phyloP scores from a whole-genome alignment of 257 asterid genomes.

The Solanum sejunctum region DNA sequence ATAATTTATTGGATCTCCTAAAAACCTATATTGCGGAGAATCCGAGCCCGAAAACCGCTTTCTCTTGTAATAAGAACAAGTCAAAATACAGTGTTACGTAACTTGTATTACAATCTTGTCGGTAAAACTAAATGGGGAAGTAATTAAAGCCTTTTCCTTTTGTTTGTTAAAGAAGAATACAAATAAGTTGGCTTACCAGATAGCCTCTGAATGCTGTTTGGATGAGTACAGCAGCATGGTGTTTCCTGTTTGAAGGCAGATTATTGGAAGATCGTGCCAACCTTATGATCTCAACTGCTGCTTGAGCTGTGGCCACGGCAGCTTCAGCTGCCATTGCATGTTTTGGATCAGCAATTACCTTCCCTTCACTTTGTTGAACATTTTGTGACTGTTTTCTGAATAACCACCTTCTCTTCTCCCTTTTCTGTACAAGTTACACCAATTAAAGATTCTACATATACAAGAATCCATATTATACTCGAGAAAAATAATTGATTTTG shows the following conservation, averaged over 20 bases:
- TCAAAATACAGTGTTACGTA: background rate
- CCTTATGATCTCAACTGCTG: conserved; percentile 70
- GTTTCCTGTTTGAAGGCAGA: conserved; percentile 19
- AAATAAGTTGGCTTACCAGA: conserved; percentile 19
- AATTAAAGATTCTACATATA: background rate
- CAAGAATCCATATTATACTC: background rate
- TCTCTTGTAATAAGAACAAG: background rate
- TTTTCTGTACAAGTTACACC: conserved; percentile 27
- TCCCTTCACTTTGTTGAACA: conserved; percentile 11
- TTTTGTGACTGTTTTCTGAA: conserved; percentile 42
- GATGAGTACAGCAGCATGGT: conserved; percentile 55
- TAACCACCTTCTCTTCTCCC: conserved; percentile 73
- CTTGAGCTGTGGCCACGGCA: conserved; percentile 62
- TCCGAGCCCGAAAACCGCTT: background rate
- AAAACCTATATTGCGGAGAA: background rate
- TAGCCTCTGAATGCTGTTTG: conserved; percentile 84
- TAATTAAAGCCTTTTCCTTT: background rate
- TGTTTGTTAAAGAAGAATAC: background rate
- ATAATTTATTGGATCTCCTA: background rate
- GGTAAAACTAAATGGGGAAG: background rate
- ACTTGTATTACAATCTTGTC: background rate
- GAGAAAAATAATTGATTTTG: too few species aligned
- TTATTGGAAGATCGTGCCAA: conserved; percentile 26
- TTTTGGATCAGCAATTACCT: conserved; percentile 31
- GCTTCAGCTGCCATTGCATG: conserved; percentile 84